phyloP scores from a whole-genome alignment of 768 basidiomycete genomes.

The Panaeolus papilionaceus region DNA sequence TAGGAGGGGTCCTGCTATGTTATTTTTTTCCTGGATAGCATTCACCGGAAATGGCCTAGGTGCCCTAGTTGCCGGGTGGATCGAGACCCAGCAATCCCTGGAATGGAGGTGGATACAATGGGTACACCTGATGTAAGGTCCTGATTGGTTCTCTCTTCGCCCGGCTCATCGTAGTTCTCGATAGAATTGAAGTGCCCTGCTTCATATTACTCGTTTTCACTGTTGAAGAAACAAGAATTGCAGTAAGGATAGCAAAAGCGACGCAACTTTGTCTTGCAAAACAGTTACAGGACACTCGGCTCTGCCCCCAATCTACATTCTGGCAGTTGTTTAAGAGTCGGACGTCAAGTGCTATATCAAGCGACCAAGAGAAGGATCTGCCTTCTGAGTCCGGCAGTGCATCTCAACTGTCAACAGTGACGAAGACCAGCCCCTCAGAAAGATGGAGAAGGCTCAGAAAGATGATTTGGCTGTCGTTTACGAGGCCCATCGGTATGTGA shows the following conservation, averaged over 20 bases:
- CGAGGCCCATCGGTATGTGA: conserved; percentile 54
- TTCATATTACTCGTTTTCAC: conserved; percentile 52
- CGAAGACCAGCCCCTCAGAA: conserved; percentile 37
- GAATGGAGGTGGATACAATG: conserved; percentile 89
- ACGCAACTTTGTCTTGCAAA: neutral
- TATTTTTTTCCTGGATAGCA: conserved; percentile 65
- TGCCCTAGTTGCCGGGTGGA: conserved; percentile 68
- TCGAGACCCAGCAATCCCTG: conserved; percentile 61
- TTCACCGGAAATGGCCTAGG: conserved; percentile 69
- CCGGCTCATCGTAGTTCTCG: conserved; percentile 12
- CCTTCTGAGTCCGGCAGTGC: neutral
- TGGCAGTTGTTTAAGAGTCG: neutral
- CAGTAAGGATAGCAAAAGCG: neutral
- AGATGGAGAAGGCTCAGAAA: conserved; percentile 57
- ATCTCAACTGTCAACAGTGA: neutral
- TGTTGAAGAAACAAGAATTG: conserved; percentile 69
- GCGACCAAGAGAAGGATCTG: neutral
- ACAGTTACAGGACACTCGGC: neutral
- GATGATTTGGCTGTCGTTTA: conserved; percentile 69
- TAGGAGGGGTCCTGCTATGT: conserved; percentile 79
- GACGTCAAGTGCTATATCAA: neutral
- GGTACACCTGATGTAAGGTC: conserved; percentile 68
- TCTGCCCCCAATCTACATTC: neutral
- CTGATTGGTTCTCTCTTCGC: conserved; percentile 21
- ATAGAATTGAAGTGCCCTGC: conserved; percentile 26